Base-by-base conservation (phyloP, 495 filamentous ascomycete species). In the Cetradonia linearis region DNA sequence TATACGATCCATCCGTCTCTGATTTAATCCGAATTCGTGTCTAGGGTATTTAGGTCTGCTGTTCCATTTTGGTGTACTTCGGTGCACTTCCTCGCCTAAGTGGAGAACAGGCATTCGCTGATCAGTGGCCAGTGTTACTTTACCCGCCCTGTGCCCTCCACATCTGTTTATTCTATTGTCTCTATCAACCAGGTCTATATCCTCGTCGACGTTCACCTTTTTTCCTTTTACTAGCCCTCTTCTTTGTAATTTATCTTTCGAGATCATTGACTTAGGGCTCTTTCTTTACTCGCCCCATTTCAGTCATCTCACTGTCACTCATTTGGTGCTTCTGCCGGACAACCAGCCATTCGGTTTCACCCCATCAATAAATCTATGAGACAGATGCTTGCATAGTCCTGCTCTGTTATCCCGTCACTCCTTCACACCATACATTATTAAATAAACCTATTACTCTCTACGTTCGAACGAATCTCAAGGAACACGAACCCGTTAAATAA, bases 401-500 rank as follows among this genome's bases (percentile, higher is more conserved):
- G 13, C 59, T 63, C 68, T 69, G 70, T 73, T 70, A 70, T 72
- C 67, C 70, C 65, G 66, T 71, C 69, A 65, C 66, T 72, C 69
- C 36, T 71, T 72, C 56, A 36, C 58, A 59, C 54, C 31, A 30
- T 56, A 60, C 9, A 31, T 23, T 60, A 59, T 49, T 36, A 54
- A 61, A 46, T 31, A 27, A 63, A 27, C 63, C 52, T 50, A 52
- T 30, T 40, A 16, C 46, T n/a, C n/a, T 23, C 46, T 25, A 38
- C 31, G 33, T 20, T 30, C 13, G 27, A 14, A 47, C 40, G 16
- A 8, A 44, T 25, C 27, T 27, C 36, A 40, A 23, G 28, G 55
- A 7, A 58, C 33, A 54, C 28, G 31, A 52, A 31, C 58, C 20
- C 47, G 25, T 54, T 46, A 28, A 40, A 55, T 34, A 27, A 28